Evolutionary conservation across 1,284 basidiomycete genomes (phyloP).

Genomic region (Sanghuangporus sanghuang): DNA sequence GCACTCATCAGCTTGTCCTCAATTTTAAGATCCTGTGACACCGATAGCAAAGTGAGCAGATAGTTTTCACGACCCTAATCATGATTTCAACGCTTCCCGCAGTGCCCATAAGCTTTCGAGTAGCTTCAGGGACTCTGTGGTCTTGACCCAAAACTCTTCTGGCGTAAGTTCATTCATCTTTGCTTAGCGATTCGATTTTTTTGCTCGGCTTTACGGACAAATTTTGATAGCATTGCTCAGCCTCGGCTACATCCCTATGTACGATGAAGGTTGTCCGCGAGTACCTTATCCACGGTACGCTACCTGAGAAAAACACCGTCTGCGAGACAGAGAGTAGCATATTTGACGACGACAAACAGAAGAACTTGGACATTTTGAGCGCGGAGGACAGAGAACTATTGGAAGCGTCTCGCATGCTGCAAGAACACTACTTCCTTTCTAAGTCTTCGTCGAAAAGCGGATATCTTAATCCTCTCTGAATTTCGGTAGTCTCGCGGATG

Average conservation of each 20-base stretch:
- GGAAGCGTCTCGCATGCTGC: neutral
- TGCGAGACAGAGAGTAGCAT: slow-evolving; percentile 14
- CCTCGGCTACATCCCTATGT: slow-evolving; percentile 17
- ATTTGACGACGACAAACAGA: neutral
- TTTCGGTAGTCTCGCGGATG: neutral
- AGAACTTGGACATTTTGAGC: neutral
- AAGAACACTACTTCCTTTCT: slow-evolving; percentile 4
- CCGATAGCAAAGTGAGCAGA: neutral
- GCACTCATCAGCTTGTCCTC: neutral
- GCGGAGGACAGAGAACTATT: neutral
- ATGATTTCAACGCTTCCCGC: neutral
- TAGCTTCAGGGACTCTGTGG: slow-evolving; percentile 21
- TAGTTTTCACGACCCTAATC: neutral
- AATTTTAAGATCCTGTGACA: slow-evolving; percentile 8
- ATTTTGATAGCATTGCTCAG: slow-evolving; percentile 15
- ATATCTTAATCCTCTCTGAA: neutral
- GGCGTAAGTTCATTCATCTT: slow-evolving; percentile 15
- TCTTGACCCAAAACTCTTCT: slow-evolving; percentile 21
- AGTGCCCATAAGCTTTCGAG: slow-evolving; percentile 21
- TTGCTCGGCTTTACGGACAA: neutral
- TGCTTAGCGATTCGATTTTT: no score
- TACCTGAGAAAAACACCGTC: slow-evolving; percentile 18
- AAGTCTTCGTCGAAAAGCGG: no score
- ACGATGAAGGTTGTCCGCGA: slow-evolving; percentile 15
- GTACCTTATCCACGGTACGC: slow-evolving; percentile 17